Conservation (phyloP, 1,139 yeast species). For the Zhuliangozyma parablackwelliae region DNA sequence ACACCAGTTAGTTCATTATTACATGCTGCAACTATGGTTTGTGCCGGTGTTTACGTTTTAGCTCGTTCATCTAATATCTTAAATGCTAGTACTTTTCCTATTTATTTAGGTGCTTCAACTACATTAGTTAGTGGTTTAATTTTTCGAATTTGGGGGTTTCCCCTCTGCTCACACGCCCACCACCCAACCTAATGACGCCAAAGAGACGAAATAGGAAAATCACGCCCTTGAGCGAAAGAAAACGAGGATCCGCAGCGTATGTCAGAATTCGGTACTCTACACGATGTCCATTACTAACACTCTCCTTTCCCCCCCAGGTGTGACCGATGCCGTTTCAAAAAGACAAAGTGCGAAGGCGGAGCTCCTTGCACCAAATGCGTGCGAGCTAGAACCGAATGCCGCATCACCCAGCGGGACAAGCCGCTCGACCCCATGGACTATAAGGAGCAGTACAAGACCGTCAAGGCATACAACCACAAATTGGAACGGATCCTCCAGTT, state of each 20-base stretch:
- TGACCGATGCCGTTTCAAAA: conserved; percentile 12
- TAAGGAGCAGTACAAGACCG: conserved; percentile 6
- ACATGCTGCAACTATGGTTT: too few species aligned
- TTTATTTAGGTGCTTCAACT: too few species aligned
- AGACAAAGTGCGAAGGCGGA: conserved; percentile 15
- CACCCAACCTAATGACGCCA: background rate
- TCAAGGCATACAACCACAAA: conserved; percentile 11
- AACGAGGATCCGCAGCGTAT: conserved; percentile 13
- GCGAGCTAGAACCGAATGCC: conserved; percentile 8
- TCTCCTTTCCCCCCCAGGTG: conserved; percentile 8
- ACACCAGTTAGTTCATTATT: too few species aligned
- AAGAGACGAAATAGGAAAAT: conserved; percentile 8
- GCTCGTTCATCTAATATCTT: too few species aligned
- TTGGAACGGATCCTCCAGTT: conserved; percentile 14
- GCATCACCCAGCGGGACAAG: conserved; percentile 4
- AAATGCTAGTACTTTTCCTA: too few species aligned
- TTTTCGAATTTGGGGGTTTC: too few species aligned
- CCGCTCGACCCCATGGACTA: conserved; percentile 8
- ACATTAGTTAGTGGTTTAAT: too few species aligned
- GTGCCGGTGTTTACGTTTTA: too few species aligned
- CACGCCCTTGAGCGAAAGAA: conserved; percentile 11
- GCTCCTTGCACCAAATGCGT: conserved; percentile 14
- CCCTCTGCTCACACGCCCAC: too few species aligned
- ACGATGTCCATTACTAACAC: conserved; percentile 1
- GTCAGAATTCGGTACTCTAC: too few species aligned